phyloP scores from a whole-genome alignment of 805 yeast genomes.

The Candida endomychidarum region DNA sequence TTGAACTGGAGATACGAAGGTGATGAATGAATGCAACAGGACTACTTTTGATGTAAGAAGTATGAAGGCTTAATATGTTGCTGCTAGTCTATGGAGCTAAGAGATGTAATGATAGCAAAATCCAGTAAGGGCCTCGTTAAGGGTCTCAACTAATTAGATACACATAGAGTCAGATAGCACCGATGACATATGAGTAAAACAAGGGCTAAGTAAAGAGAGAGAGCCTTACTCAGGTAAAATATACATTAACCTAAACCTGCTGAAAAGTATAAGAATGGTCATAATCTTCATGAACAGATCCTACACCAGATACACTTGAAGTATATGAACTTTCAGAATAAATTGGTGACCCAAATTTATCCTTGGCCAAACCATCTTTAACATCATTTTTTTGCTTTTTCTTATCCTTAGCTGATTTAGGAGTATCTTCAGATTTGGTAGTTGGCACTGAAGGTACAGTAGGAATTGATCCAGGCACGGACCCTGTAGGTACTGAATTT shows the following conservation, averaged over 20 bases:
- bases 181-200: too few relatives aligned
- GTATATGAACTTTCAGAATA: conserved; percentile 12
- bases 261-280: conserved; percentile 3
- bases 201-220: too few relatives aligned
- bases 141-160: too few relatives aligned
- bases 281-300: conserved; percentile 6
- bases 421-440: not conserved
- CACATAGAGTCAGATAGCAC: too few relatives aligned
- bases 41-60: too few relatives aligned
- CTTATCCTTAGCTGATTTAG: not conserved
- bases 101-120: too few relatives aligned
- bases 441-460: not conserved
- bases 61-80: too few relatives aligned
- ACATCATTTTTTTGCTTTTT: not conserved
- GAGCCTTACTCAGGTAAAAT: not conserved
- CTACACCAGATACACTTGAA: conserved; percentile 9
- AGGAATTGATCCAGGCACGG: not conserved
- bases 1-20: too few relatives aligned
- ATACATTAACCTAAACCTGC: conserved; percentile 1
- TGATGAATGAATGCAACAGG: not conserved
- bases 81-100: too few relatives aligned
- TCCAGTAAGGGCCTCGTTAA: too few relatives aligned
- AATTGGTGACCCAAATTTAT: conserved; percentile 6
- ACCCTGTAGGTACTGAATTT: too few relatives aligned
- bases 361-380: conserved; percentile 3